Base-by-base conservation (phyloP, 768 basidiomycete genomes). In the Lactarius deliciosus region DNA sequence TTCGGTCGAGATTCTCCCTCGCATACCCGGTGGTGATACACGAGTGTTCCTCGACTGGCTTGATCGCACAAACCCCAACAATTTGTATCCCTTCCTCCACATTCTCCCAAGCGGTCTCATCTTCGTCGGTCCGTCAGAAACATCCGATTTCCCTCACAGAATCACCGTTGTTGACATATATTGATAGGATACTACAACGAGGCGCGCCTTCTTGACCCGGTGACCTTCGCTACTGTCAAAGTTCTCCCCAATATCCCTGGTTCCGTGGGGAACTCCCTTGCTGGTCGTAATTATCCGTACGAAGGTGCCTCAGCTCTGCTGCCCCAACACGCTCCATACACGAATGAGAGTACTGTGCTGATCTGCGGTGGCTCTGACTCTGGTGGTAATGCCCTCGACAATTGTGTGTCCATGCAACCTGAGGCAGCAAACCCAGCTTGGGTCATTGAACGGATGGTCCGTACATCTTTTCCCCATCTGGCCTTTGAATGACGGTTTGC, bases 361-460 rank as follows among this genome's bases (percentile, higher is more conserved):
- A 79, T 92, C 34, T 93, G 92, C 71, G 92, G 92, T 73, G 92
- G 92, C 5, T 89, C 89, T 0, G 84, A 85, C 41, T 80, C 77
- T 13, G 85, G 6, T 15, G 85, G 85, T 3, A 73, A 75, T 11
- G 81, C 81, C 2, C 75, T 88, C 32, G 90, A 91, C 71, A 91
- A 90, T 70, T 93, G 91, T 69, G 82, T 91, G 13, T 78, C 81
- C 1, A 91, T 88, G 34, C 76, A 81, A 28, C 91, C 91, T 0
- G 91, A 93, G 72, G 84, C 71, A 0, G 50, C 72, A 1, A 85
- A 87, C 58, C 74, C 89, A 1, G 81, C 81, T 1, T 93, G 91
- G 91, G 80, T 80, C 0, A 43, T 92, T 11, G 91, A 93, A 74
- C 84, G 91, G 57, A 92, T 92, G 91, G 91, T 90, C 43, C 55